Evolutionary conservation across 2,329 filamentous ascomycete species (phyloP).

Genomic region (Pestalotiopsis sp.): DNA sequence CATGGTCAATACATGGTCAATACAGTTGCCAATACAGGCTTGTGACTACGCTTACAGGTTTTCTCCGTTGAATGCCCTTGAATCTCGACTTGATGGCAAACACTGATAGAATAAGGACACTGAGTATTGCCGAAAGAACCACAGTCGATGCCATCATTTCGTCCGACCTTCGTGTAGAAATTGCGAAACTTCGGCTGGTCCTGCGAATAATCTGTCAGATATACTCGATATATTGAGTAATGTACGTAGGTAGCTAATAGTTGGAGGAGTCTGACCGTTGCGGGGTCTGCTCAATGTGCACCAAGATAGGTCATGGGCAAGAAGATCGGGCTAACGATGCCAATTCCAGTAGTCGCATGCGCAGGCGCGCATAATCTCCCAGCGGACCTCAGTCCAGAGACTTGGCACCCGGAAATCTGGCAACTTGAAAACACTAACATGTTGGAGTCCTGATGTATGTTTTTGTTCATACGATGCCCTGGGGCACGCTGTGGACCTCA

Average conservation of each 20-base stretch:
- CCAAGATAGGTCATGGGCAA: neutral
- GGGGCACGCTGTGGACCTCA: too few species aligned
- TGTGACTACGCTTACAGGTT: neutral
- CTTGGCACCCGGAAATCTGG: too few species aligned
- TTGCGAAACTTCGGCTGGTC: neutral
- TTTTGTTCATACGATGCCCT: too few species aligned
- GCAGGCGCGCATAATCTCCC: neutral
- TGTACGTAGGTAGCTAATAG: neutral
- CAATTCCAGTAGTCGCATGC: neutral
- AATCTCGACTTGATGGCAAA: neutral
- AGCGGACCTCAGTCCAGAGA: too few species aligned
- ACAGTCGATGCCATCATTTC: neutral
- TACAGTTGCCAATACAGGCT: neutral
- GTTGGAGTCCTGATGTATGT: too few species aligned
- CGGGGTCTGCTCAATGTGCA: neutral
- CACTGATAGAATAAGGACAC: neutral
- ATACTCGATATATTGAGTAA: neutral
- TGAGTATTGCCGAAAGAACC: neutral
- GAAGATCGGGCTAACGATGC: neutral
- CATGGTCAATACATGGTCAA: neutral
- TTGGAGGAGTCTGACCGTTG: neutral
- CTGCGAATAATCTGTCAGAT: neutral
- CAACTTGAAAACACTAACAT: too few species aligned
- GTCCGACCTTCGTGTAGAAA: neutral
- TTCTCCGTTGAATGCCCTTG: neutral